Evolutionary conservation across 768 basidiomycete genomes (phyloP), one percentile per base, ranked within the genome.

Genomic region (Suillus clintonianus): DNA sequence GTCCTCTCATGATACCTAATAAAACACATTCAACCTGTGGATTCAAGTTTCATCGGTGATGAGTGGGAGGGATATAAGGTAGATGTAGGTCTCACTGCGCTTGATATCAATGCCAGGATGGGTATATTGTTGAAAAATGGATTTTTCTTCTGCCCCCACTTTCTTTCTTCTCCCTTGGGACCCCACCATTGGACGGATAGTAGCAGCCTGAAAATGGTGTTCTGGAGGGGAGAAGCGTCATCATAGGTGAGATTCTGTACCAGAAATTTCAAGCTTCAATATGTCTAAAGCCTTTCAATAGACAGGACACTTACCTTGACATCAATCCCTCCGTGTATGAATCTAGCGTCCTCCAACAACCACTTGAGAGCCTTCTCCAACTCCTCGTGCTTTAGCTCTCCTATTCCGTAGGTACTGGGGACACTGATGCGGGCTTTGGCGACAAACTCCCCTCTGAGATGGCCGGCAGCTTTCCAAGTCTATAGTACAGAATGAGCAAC

Each of bases 111-210:
- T 10, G 48, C 48, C 48, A 51, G 30, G 30, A 32, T 51, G 30
- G 48, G 47, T 22, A 50, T n/a, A 15, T 50, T 60, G 59, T 43
- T n/a, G 19, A 60, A 24, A 58, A 22, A 41, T 58, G 56, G 56
- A 36, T 58, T 34, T 27, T 58, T 58, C 22, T 58, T 58, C 34
- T 36, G n/a, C 22, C 56, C 37, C n/a, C 36, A 32, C 37, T 30
- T 57, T 51, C 48, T 51, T 24, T 17, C 48, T 51, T 51, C 56
- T 22, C 56, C 56, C 34, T 32, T 36, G 19, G 56, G 39, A 58
- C 56, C 39, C 56, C 56, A 58, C 30, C 56, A 22, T 39, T 39
- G 37, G 37, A 14, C 37, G 14, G 37, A 39, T 39, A 39, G 37
- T 39, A 39, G 37, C 37, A 39, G 37, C 37, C 37, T 39, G 37